A percentile compares a stretch with the other conserved stretches of the same genome.
These are phyloP conservation scores for Bombardia bombarda DNA, from an alignment of 495 filamentous ascomycete species.

Conservation along the genomic window DNA sequence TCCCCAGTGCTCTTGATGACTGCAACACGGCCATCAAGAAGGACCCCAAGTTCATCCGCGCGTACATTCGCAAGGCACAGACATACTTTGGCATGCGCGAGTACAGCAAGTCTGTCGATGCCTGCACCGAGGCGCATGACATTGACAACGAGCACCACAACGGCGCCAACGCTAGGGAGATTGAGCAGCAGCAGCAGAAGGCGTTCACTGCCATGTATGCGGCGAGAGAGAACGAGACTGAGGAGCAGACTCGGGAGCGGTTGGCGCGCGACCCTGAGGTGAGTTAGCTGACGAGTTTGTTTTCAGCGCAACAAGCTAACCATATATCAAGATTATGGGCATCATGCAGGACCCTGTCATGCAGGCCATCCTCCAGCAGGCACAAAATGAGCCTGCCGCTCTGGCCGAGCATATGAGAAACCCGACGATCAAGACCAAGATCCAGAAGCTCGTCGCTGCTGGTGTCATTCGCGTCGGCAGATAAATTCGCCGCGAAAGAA, in stretches of 20 bases:
- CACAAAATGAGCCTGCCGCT: slow-evolving; percentile 85
- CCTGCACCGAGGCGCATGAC: slow-evolving; percentile 69
- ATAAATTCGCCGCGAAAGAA: slow-evolving; percentile 14
- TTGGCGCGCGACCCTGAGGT: slow-evolving; percentile 91
- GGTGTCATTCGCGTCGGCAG: slow-evolving; percentile 81
- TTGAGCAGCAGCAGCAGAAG: slow-evolving; percentile 91
- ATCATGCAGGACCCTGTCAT: slow-evolving; percentile 95
- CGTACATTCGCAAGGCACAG: slow-evolving; percentile 91
- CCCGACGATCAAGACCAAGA: slow-evolving; percentile 68
- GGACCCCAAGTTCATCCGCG: slow-evolving; percentile 88
- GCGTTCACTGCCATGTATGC: slow-evolving; percentile 85
- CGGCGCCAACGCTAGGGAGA: slow-evolving; percentile 74
- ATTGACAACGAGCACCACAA: slow-evolving; percentile 59
- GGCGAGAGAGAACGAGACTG: slow-evolving; percentile 85
- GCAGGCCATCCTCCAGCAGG: slow-evolving; percentile 95
- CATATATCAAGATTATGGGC: slow-evolving; percentile 84
- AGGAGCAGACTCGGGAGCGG: slow-evolving; percentile 90
- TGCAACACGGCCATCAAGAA: slow-evolving; percentile 86
- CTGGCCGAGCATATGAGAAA: slow-evolving; percentile 97
- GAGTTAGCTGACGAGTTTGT: slow-evolving; percentile 29
- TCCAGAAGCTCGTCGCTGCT: slow-evolving; percentile 86
- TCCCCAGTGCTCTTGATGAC: slow-evolving; percentile 87
- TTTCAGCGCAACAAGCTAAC: too few relatives aligned
- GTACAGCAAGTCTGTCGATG: slow-evolving; percentile 88
- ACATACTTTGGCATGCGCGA: slow-evolving; percentile 94